Percentiles rank a stretch among this genome's conserved stretches.
phyloP scores from a whole-genome alignment of 768 basidiomycete genomes.

The Naganishia vaughanmartiniae region DNA sequence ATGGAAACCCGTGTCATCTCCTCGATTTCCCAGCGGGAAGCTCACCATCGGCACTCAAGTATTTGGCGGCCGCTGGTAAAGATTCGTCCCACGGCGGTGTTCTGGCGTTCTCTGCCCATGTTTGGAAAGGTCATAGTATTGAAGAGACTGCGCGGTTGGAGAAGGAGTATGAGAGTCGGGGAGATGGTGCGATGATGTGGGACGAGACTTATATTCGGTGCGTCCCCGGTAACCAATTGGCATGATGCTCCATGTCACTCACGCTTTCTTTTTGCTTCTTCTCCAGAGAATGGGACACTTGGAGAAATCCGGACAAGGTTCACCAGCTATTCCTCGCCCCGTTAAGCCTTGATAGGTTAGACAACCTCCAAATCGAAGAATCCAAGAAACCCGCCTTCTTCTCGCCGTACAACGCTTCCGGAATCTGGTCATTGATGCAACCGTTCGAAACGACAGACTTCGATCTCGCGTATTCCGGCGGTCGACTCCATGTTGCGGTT shows the following conservation, averaged over 20 bases:
- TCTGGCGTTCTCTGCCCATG: conserved; percentile 81
- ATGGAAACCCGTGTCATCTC: conserved; percentile 33
- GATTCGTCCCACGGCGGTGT: conserved; percentile 52
- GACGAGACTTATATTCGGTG: conserved; percentile 64
- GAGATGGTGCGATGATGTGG: conserved; percentile 69
- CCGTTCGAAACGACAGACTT: conserved; percentile 16
- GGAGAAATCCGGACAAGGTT: conserved; percentile 67
- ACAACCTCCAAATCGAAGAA: conserved; percentile 50
- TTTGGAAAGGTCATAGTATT: conserved; percentile 73
- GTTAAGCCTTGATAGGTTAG: conserved; percentile 45
- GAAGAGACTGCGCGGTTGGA: conserved; percentile 69
- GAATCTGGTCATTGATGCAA: conserved; percentile 35
- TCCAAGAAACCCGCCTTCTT: conserved; percentile 50
- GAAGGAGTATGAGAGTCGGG: conserved; percentile 68
- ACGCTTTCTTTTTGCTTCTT: neutral
- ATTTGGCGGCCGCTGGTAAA: conserved; percentile 33
- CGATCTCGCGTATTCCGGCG: conserved; percentile 61
- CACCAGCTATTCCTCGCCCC: conserved; percentile 69
- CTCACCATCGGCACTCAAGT: conserved; percentile 32
- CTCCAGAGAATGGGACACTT: conserved; percentile 65
- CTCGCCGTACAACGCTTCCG: conserved; percentile 66
- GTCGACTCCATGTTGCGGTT: conserved; percentile 72
- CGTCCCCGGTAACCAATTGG: neutral
- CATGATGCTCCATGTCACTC: neutral
- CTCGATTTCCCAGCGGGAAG: conserved; percentile 37